Conservation (phyloP, 306 rosid genomes). For the Rosa persica region DNA sequence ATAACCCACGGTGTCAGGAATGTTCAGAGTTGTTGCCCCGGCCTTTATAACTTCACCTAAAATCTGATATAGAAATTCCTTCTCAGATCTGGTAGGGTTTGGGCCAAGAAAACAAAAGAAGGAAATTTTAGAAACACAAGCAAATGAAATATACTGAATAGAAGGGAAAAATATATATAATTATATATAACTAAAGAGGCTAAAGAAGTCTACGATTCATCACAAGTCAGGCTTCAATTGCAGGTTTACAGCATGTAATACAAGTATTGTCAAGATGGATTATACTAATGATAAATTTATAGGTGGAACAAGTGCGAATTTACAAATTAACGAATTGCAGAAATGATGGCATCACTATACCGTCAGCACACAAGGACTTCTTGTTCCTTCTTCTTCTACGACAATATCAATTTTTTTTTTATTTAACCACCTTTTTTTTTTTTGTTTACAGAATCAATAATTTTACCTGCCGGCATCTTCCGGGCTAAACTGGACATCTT, state of each 20-base stretch:
- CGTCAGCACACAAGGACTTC: no score
- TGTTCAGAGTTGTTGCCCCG: slow-evolving; percentile 94
- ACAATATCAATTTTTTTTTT: no score
- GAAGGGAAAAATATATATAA: not conserved
- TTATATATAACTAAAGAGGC: not conserved
- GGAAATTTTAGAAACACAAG: not conserved
- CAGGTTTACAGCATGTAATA: not conserved
- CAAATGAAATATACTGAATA: not conserved
- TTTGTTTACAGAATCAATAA: not conserved
- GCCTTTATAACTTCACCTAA: slow-evolving; percentile 91
- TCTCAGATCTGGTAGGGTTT: slow-evolving; percentile 64
- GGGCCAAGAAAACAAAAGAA: slow-evolving; percentile 13
- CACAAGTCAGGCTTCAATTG: not conserved
- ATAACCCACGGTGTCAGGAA: slow-evolving; percentile 95
- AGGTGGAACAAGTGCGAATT: not conserved
- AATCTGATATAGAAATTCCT: slow-evolving; percentile 81
- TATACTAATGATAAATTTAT: not conserved
- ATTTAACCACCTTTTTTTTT: no score
- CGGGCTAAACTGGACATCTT: slow-evolving; percentile 90
- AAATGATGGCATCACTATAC: no score
- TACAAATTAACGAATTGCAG: not conserved
- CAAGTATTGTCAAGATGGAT: not conserved
- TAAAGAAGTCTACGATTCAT: not conserved
- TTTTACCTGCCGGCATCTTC: slow-evolving; percentile 97
- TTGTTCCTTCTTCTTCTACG: no score